These are phyloP conservation scores for Parasarocladium wereldwijsianum DNA, from an alignment of 2,329 filamentous ascomycete genomes.

Conservation along the genomic window DNA sequence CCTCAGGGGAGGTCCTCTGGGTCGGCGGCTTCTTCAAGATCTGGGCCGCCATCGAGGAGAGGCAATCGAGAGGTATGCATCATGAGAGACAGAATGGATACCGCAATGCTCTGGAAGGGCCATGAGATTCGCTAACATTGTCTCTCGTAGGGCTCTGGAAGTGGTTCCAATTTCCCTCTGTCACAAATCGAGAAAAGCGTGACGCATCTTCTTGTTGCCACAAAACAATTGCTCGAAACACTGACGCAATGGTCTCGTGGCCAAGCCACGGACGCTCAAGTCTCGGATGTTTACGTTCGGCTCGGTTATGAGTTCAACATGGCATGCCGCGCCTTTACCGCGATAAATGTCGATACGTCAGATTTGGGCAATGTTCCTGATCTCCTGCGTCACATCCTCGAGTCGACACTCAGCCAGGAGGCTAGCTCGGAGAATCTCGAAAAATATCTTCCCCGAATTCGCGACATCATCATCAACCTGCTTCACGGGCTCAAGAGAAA, in stretches of 20 bases:
- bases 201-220: slow-evolving; percentile 91
- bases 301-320: slow-evolving; percentile 99
- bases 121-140: slow-evolving; percentile 52
- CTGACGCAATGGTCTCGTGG: slow-evolving; percentile 95
- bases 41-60: slow-evolving; percentile 5
- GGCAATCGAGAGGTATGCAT: slow-evolving; percentile 8
- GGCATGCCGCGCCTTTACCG: slow-evolving; percentile 89
- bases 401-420: slow-evolving; percentile 92
- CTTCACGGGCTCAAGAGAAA: slow-evolving; percentile 94
- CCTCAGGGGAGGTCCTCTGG: slow-evolving; percentile 8
- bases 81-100: no score
- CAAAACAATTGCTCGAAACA: slow-evolving; percentile 93
- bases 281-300: slow-evolving; percentile 95
- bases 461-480: slow-evolving; percentile 97
- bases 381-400: slow-evolving; percentile 73
- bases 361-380: slow-evolving; percentile 95
- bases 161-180: slow-evolving; percentile 56
- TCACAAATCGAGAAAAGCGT: slow-evolving; percentile 99
- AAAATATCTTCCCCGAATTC: slow-evolving; percentile 81
- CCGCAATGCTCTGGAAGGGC: slow-evolving; percentile 15
- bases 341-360: slow-evolving; percentile 88
- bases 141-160: slow-evolving; percentile 30
- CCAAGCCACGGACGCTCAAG: slow-evolving; percentile 81
- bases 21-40: slow-evolving; percentile 10
- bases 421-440: slow-evolving; percentile 88